These are phyloP conservation scores for Volvariella volvacea DNA, from an alignment of 1,284 basidiomycete species.

Conservation along the genomic window DNA sequence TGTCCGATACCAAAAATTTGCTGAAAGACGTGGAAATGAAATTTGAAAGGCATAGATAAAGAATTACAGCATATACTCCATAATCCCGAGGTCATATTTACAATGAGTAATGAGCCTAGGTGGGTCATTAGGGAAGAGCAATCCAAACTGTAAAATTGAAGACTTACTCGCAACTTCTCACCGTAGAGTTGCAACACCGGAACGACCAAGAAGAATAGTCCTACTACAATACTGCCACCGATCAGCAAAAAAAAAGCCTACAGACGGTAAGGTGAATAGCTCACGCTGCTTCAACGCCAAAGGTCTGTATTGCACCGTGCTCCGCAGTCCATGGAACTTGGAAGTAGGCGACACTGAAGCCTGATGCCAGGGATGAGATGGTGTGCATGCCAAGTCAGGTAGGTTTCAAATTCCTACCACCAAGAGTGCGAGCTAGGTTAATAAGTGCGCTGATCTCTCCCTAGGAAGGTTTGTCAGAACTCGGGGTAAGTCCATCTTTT, in stretches of 20 bases:
- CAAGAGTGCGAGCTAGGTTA: conserved; percentile 51
- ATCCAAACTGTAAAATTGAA: too few species aligned
- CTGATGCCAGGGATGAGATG: conserved; percentile 11
- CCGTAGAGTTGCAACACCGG: conserved; percentile 46
- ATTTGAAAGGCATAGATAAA: too few species aligned
- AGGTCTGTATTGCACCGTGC: conserved; percentile 48
- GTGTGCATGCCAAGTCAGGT: not conserved
- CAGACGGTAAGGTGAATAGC: conserved; percentile 13
- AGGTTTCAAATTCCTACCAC: conserved; percentile 26
- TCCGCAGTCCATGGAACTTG: conserved; percentile 54
- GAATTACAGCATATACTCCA: too few species aligned
- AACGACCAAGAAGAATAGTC: conserved; percentile 43
- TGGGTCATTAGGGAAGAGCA: too few species aligned
- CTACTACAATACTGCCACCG: conserved; percentile 46
- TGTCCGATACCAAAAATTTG: too few species aligned
- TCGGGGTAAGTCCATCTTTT: conserved; percentile 1
- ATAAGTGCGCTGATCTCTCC: conserved; percentile 56
- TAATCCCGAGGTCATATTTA: too few species aligned
- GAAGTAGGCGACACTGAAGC: conserved; percentile 59
- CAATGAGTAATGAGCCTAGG: too few species aligned
- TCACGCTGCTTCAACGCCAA: conserved; percentile 53
- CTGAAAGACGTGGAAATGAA: too few species aligned
- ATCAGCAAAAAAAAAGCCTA: not conserved
- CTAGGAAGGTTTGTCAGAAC: conserved; percentile 21
- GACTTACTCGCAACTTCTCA: conserved; percentile 33